phyloP scores from a whole-genome alignment of 176 grass and related monocot genomes.

The Thinopyrum elongatum region DNA sequence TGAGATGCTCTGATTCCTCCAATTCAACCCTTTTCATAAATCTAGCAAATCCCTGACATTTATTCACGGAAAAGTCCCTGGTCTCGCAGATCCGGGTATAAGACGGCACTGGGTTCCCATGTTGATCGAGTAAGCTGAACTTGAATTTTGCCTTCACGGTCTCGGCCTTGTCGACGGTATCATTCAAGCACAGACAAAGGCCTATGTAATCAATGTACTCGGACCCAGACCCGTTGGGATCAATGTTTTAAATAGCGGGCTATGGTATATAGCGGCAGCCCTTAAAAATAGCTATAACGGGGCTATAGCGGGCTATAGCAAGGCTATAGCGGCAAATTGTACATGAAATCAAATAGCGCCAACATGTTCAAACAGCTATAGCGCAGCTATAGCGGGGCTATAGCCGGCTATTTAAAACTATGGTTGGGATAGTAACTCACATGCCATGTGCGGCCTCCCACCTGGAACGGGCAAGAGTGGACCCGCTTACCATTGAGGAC shows the following conservation, averaged over 20 bases:
- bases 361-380: too few species aligned
- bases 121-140: background rate
- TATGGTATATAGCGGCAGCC: too few species aligned
- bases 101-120: background rate
- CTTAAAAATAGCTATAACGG: too few species aligned
- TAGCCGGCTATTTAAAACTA: too few species aligned
- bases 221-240: rapidly evolving
- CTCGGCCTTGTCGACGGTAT: background rate
- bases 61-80: too few species aligned
- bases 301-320: too few species aligned
- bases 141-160: background rate
- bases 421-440: background rate
- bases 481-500: background rate
- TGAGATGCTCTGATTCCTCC: slow-evolving; percentile 20
- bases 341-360: too few species aligned
- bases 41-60: background rate
- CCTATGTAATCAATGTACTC: background rate
- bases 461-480: background rate
- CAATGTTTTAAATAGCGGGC: too few species aligned
- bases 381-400: too few species aligned
- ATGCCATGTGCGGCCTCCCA: background rate
- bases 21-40: background rate
- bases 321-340: too few species aligned
- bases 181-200: background rate
- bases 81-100: background rate